Percentiles rank a stretch among this genome's conserved stretches.
phyloP scores from a whole-genome alignment of 768 basidiomycete genomes.

The Rhodotorula taiwanensis region DNA sequence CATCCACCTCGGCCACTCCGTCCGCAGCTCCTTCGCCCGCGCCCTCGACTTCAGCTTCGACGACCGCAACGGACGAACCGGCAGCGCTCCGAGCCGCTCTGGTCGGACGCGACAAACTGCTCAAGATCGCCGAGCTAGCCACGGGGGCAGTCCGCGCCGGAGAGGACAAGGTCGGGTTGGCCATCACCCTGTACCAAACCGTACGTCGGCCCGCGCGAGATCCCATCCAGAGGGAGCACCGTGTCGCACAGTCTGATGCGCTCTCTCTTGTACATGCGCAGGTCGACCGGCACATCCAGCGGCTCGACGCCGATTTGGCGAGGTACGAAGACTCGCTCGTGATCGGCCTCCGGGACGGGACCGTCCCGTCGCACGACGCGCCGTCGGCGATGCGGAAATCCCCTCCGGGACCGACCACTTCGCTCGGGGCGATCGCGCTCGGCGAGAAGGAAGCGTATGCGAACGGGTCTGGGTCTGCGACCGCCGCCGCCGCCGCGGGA shows the following conservation, averaged over 20 bases:
- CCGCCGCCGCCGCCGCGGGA: too few species aligned
- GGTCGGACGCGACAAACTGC: background rate
- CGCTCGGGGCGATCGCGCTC: background rate
- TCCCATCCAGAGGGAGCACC: background rate
- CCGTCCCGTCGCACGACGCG: slow-evolving; percentile 43
- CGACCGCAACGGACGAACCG: background rate
- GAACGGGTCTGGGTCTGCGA: background rate
- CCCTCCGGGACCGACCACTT: slow-evolving; percentile 5
- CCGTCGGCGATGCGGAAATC: slow-evolving; percentile 2
- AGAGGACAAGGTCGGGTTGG: slow-evolving; percentile 72
- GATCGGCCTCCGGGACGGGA: slow-evolving; percentile 54
- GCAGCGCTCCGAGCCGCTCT: background rate
- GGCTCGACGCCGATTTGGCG: slow-evolving; percentile 67
- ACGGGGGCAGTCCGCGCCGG: slow-evolving; percentile 10
- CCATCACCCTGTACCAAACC: slow-evolving; percentile 62
- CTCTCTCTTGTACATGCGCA: slow-evolving; percentile 42
- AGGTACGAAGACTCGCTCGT: slow-evolving; percentile 57
- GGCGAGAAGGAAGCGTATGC: slow-evolving; percentile 13
- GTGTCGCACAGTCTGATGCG: too few species aligned
- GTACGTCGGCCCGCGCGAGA: slow-evolving; percentile 48
- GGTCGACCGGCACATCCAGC: slow-evolving; percentile 72
- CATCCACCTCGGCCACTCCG: background rate
- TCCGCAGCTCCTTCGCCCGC: background rate
- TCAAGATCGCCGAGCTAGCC: slow-evolving; percentile 1
- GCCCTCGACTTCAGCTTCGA: background rate